Evolutionary conservation across 148 eudicot species (phyloP).

Genomic region (Rhododendron mucronatum): DNA sequence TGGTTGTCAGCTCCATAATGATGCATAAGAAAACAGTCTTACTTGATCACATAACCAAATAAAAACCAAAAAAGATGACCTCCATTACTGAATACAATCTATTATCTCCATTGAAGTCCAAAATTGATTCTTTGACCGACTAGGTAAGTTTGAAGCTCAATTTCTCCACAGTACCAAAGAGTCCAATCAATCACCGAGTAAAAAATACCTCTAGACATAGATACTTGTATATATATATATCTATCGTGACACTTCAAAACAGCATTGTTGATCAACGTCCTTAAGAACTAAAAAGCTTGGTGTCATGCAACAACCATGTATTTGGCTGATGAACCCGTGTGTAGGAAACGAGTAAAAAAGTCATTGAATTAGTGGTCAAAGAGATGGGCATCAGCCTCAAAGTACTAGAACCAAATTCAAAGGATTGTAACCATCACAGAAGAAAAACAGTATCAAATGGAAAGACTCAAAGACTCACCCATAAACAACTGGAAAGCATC

Average conservation of each 20-base stretch:
- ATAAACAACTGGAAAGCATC: slow-evolving; percentile 69
- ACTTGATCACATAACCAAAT: neutral
- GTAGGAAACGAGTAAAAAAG: neutral
- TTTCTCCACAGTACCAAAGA: neutral
- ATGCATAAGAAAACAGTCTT: neutral
- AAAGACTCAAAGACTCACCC: slow-evolving; percentile 40
- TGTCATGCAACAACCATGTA: neutral
- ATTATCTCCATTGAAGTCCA: neutral
- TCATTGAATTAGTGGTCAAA: neutral
- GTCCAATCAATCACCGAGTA: neutral
- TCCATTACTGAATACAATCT: neutral
- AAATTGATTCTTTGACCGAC: too few species aligned
- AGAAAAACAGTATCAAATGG: neutral
- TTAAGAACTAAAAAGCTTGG: neutral
- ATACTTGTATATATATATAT: neutral
- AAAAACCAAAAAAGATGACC: neutral
- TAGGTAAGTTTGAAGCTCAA: neutral
- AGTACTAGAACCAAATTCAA: neutral
- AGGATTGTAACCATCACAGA: neutral
- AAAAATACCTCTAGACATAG: neutral
- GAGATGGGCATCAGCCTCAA: neutral
- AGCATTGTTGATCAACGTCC: neutral
- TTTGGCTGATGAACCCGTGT: neutral
- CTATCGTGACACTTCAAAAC: neutral
- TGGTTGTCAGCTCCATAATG: neutral